These are phyloP conservation scores for Zangia roseola DNA, from an alignment of 768 basidiomycete genomes.

Conservation along the genomic window DNA sequence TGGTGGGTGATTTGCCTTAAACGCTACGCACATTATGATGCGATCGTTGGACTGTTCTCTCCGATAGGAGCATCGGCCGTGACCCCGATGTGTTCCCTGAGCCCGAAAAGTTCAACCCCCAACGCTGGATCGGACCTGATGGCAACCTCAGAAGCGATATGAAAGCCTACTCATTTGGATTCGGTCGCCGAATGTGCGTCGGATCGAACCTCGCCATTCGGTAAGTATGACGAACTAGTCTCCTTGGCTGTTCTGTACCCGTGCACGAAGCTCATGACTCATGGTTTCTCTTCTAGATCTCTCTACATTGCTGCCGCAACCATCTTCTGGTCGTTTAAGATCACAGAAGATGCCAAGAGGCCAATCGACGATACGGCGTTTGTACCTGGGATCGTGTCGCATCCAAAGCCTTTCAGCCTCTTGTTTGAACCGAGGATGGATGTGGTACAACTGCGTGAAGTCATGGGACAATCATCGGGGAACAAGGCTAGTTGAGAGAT, in stretches of 20 bases:
- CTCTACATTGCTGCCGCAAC: constrained; percentile 63
- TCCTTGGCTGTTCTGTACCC: too few relatives aligned
- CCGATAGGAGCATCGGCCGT: constrained; percentile 21
- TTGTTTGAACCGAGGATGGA: constrained; percentile 49
- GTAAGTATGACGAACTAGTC: constrained; percentile 11
- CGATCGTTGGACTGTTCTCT: background rate
- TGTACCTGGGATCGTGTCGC: constrained; percentile 60
- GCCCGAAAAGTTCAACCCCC: constrained; percentile 53
- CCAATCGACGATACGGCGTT: constrained; percentile 65
- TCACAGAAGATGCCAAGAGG: constrained; percentile 44
- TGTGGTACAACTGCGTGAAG: constrained; percentile 10
- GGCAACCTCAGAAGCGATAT: constrained; percentile 49
- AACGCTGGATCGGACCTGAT: constrained; percentile 49
- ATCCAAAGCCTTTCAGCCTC: constrained; percentile 59
- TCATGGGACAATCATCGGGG: background rate
- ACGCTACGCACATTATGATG: too few relatives aligned
- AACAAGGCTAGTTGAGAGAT: background rate
- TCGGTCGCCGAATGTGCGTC: constrained; percentile 40
- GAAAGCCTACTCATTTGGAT: constrained; percentile 53
- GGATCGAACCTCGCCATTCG: constrained; percentile 23
- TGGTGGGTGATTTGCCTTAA: constrained; percentile 20
- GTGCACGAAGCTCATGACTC: background rate
- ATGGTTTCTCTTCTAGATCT: constrained; percentile 37
- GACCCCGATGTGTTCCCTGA: constrained; percentile 28
- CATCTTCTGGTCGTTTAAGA: constrained; percentile 60